Evolutionary conservation across 768 basidiomycete genomes (phyloP), one percentile per base, ranked within the genome.

Genomic region (Rickenella mellea): DNA sequence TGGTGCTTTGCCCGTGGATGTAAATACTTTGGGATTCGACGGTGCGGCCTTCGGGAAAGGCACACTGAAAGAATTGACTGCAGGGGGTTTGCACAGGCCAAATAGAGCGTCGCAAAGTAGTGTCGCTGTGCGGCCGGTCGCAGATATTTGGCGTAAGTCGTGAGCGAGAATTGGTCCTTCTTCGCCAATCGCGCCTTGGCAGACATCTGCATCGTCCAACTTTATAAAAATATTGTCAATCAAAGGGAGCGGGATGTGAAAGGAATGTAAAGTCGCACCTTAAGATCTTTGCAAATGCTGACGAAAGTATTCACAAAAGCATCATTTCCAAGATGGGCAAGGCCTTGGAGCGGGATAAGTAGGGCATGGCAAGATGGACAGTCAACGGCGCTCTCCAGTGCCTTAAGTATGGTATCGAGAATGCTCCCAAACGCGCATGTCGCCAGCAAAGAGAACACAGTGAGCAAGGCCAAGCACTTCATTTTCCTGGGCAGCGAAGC

Each of bases 101-200:
- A 78, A 62, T 2, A 76, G 53, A 6, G 69, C 67, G 43, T 71
- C 68, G 53, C 78, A 79, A 36, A 81, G 64, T 48, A 71, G 71
- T 10, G 67, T 70, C 1, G 74, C 68, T 0, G 75, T 73, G 43
- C 66, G 63, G 2, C 70, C 69, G 11, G 62, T 51, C 7, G 68
- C 53, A 8, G 65, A 63, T 42, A 78, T 76, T 2, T 57, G 57
- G 8, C 77, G 70, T 25, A 81, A 55, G 42, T 67, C 70, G 44
- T 78, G 73, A 1, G 76, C 75, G 31, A 81, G 54, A 43, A 78
- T 73, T 3, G 78, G 77, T 2, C 68, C 77, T 55, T 76, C 72
- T 33, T 69, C 58, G 4, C 47, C 55, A 36, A 79, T 52, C 2
- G 68, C 57, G 21, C 79, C 78, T 39, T 63, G 57, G 52, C 79